phyloP scores from a whole-genome alignment of 2,329 filamentous ascomycete genomes.

The Grosmannia serpens region DNA sequence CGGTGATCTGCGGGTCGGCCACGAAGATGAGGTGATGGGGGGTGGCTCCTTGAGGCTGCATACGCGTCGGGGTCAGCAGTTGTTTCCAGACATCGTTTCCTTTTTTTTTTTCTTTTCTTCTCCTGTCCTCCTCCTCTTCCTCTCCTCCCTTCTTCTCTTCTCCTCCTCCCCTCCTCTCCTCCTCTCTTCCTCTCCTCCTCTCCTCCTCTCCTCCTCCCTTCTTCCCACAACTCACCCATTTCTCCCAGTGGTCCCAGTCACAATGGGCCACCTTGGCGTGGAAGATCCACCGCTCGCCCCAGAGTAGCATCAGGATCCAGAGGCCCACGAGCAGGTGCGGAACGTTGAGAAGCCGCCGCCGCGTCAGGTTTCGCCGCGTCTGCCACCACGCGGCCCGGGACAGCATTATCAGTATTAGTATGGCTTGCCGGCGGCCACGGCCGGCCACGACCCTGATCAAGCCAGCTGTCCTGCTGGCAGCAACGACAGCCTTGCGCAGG shows the following conservation, averaged over 20 bases:
- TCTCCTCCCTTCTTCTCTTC: background rate
- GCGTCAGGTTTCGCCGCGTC: conserved; percentile 34
- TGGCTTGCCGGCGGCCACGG: conserved; percentile 21
- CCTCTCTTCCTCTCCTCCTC: conserved; percentile 8
- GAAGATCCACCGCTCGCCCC: conserved; percentile 77
- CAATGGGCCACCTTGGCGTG: conserved; percentile 58
- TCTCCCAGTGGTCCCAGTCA: conserved; percentile 80
- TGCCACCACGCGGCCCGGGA: conserved; percentile 13
- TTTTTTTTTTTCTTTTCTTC: background rate
- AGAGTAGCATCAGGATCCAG: conserved; percentile 70
- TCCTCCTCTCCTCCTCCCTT: background rate
- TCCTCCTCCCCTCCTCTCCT: background rate
- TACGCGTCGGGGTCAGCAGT: background rate
- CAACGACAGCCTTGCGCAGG: too few species aligned
- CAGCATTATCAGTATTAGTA: conserved; percentile 17
- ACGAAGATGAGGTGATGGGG: conserved; percentile 80
- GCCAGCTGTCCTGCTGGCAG: background rate
- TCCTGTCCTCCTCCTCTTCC: conserved; percentile 9
- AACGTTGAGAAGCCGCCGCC: conserved; percentile 45
- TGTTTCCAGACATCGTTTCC: background rate
- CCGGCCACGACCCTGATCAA: background rate
- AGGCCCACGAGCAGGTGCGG: conserved; percentile 56
- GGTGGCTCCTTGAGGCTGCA: conserved; percentile 60
- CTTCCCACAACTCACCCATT: conserved; percentile 56
- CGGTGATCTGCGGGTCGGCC: conserved; percentile 84